These are phyloP conservation scores for Cadophora sp. DNA, from an alignment of 2,329 filamentous ascomycete species.

Conservation along the genomic window DNA sequence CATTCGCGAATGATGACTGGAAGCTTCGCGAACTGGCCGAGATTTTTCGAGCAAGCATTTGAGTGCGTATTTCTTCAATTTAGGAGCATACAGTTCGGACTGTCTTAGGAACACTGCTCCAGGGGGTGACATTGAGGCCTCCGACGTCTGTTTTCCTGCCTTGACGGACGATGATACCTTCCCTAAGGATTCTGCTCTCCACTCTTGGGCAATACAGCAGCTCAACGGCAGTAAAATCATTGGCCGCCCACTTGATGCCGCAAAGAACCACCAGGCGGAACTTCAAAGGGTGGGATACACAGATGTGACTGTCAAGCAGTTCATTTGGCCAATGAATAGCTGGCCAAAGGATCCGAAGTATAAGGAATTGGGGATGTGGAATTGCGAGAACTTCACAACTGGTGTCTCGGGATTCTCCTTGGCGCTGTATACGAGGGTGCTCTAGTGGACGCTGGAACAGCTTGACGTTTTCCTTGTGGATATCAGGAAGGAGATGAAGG, in stretches of 20 bases:
- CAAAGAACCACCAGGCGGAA: conserved; percentile 30
- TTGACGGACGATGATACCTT: conserved; percentile 44
- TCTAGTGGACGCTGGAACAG: conserved; percentile 29
- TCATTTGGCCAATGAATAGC: conserved; percentile 55
- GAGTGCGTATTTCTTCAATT: not conserved
- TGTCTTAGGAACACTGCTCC: conserved; percentile 29
- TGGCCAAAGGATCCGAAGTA: conserved; percentile 56
- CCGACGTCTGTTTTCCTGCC: conserved; percentile 39
- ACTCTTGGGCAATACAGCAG: conserved; percentile 34
- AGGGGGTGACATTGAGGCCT: conserved; percentile 43
- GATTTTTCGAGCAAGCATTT: conserved; percentile 16
- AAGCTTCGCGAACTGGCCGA: conserved; percentile 14
- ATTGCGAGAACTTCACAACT: conserved; percentile 25
- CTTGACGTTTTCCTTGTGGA: conserved; percentile 41
- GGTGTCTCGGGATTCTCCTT: conserved; percentile 28
- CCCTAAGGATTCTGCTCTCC: conserved; percentile 20
- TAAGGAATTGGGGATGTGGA: conserved; percentile 29
- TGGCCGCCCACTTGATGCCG: conserved; percentile 41
- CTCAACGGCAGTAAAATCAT: conserved; percentile 42
- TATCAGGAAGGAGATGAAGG: conserved; percentile 44
- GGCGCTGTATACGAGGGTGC: conserved; percentile 29
- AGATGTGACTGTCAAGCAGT: conserved; percentile 48
- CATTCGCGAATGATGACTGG: conserved; percentile 49
- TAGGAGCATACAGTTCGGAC: not conserved
- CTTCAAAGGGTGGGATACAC: conserved; percentile 31